Conservation (phyloP, 1,284 basidiomycete species). For the Rhizopogon hawkerae region DNA sequence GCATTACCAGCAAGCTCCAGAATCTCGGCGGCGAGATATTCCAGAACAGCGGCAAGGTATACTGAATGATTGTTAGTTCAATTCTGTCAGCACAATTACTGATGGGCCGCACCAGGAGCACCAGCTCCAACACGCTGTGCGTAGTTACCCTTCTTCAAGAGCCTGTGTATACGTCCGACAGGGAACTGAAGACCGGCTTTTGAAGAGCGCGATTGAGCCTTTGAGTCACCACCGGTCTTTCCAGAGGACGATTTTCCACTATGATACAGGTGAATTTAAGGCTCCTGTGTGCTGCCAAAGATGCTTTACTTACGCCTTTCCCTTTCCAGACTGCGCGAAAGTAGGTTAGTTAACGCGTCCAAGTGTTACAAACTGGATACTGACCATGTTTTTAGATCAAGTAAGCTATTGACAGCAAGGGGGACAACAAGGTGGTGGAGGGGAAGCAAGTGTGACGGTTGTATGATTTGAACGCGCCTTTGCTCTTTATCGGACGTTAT, state of each 20-base stretch:
- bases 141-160: slow-evolving; percentile 76
- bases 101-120: slow-evolving; percentile 54
- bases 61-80: slow-evolving; percentile 36
- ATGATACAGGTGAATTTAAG: slow-evolving; percentile 4
- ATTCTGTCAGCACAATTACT: background rate
- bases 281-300: background rate
- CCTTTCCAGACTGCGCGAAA: slow-evolving; percentile 41
- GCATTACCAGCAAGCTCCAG: slow-evolving; percentile 85
- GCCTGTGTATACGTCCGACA: slow-evolving; percentile 82
- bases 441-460: slow-evolving; percentile 5
- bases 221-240: slow-evolving; percentile 43
- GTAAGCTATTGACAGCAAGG: background rate
- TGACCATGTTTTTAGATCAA: slow-evolving; percentile 18
- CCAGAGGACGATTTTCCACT: slow-evolving; percentile 53
- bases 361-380: background rate
- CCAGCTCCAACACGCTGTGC: slow-evolving; percentile 63
- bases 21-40: slow-evolving; percentile 83
- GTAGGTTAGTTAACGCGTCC: slow-evolving; percentile 3
- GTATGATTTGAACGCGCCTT: slow-evolving; percentile 14
- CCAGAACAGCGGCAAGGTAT: slow-evolving; percentile 79
- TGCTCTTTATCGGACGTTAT: slow-evolving; percentile 25
- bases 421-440: slow-evolving; percentile 8
- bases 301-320: slow-evolving; percentile 38
- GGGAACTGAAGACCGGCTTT: slow-evolving; percentile 81
- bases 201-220: slow-evolving; percentile 60